Base-by-base conservation (phyloP, 306 rosid species). In the Datisca glomerata region DNA sequence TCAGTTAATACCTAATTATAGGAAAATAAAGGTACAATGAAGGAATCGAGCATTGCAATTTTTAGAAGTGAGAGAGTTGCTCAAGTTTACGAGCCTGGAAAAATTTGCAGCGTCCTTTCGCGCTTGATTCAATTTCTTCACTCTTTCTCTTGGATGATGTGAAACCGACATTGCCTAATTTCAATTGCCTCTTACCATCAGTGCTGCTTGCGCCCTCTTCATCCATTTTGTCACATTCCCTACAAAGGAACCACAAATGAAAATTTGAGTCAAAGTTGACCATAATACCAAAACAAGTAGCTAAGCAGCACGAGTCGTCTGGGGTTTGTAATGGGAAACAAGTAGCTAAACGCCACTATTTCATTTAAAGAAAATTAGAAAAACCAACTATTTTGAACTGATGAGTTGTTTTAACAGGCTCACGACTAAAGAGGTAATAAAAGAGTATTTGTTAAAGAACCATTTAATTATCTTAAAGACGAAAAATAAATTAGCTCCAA, bases 91-190 rank as follows among this genome's bases (percentile, higher is more conserved):
- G 74, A 49, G 96, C 63, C 76, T 61, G 67, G 55, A 87, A 87
- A 69, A 87, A 87, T 57, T 74, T 74, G 69, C 73, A 56, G 40
- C 84, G 87, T 11, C 96, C 89, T 60, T 76, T 87, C 50, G 82
- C 82, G 65, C 73, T 82, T 59, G 94, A 87, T 80, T 76, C 89
- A 49, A 69, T 68, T 64, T 87, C 96, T 69, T 82, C 94, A 56
- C 73, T 82, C 75, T 69, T 82, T 63, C 47, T 72, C 68, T 87
- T 87, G 63, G 93, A 57, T 60, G 76, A 18, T 34, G 73, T 69
- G 56, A 82, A 68, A 46, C 96, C 94, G 45, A 76, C 72, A 44
- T 65, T 71, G 53, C 86, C 76, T 56, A 87, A 50, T 57, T 72
- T 87, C 61, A 71, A 16, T 56, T 86, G 96, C 46, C 79, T 65